Base-by-base conservation (phyloP, 1,284 basidiomycete species). In the Lignosus rhinocerotis region DNA sequence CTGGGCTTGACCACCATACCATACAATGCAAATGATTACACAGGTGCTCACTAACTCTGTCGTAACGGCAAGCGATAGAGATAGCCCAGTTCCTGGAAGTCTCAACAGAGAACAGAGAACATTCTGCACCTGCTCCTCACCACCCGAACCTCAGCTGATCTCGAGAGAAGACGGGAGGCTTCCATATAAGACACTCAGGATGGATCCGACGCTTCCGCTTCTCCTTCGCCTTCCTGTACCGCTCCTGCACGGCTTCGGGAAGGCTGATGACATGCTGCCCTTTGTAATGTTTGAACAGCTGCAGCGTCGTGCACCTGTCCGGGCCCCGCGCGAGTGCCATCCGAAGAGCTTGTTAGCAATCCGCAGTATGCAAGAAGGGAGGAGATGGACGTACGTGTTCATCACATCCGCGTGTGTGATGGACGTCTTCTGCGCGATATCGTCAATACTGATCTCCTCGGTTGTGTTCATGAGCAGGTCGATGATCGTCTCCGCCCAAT, bases 401-500 rank as follows among this genome's bases (percentile, higher is more conserved):
- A 98, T 94, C 58, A 99, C 89, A 75, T 99, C 97, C 38, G 90
- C 88, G 70, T 98, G 95, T 6, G 93, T 95, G 74, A 99, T 97
- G n/a, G 92, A 84, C 12, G 97, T 99, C 78, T 87, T 92, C 72
- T 96, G 92, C 6, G 97, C 94, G 65, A 99, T 97, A 68, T 99
- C 97, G 69, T 99, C 97, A 66, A 99, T 92, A 72, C 90, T 94
- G 60, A 98, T 82, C 63, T 94, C 92, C 59, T 90, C 86, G 25
- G 75, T 78, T 25, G 85, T 85, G 63, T 82, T 85, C 62, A 98
- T 77, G 48, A 99, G 78, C 33, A 96, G 80, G 58, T 97, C 96
- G 66, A 99, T 90, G 70, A 99, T 98, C 55, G 91, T 93, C 74
- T 98, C 96, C 60, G 92, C 91, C 97, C 97, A 99, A 72, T 96